Base-by-base conservation (phyloP, 345 rosid species). In the Moricandia arvensis region DNA sequence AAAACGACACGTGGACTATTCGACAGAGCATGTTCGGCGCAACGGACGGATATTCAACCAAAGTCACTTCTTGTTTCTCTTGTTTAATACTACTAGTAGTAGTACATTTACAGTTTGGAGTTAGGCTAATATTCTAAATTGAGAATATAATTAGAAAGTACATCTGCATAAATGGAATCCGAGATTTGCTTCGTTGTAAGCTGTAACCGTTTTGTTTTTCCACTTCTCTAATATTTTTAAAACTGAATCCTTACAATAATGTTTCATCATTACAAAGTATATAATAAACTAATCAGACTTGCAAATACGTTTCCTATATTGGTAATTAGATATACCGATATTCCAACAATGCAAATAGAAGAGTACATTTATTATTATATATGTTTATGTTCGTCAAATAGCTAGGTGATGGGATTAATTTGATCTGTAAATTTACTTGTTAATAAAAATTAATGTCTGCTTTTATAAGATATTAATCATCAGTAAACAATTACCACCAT, bases 11-110 rank as follows among this genome's bases (percentile, higher is more conserved):
- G 78, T 78, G 54, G 6, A 7, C 33, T 60, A 38, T 0, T 54
- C 55, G 66, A 67, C 81, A 78, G 77, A 67, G 81, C n/a, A 78
- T 67, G 77, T 72, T 72, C 77, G 81, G 81, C 81, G 77, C 66
- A 72, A 67, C 73, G 69, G 77, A 59, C 77, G 69, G 72, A 65
- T 58, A 43, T 58, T 18, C 75, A 70, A 38, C 71, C 66, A 35
- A 60, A 33, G 38, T 34, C 55, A 11, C 73, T 55, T 73, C 5
- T 35, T 27, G 7, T 29, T 21, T 31, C 15, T 4, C 24, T 13
- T 43, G 49, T 43, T 43, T 38, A 10, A 38, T 38, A 38, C 15
- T 43, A n/a, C n/a, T n/a, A n/a, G n/a, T n/a, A n/a, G n/a, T n/a
- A n/a, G n/a, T n/a, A n/a, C n/a, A n/a, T 45, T 45, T 45, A 45